Percentiles rank a stretch among this genome's conserved stretches.
These are phyloP conservation scores for Leptographium radiaticola DNA, from an alignment of 2,329 filamentous ascomycete genomes.

Conservation along the genomic window DNA sequence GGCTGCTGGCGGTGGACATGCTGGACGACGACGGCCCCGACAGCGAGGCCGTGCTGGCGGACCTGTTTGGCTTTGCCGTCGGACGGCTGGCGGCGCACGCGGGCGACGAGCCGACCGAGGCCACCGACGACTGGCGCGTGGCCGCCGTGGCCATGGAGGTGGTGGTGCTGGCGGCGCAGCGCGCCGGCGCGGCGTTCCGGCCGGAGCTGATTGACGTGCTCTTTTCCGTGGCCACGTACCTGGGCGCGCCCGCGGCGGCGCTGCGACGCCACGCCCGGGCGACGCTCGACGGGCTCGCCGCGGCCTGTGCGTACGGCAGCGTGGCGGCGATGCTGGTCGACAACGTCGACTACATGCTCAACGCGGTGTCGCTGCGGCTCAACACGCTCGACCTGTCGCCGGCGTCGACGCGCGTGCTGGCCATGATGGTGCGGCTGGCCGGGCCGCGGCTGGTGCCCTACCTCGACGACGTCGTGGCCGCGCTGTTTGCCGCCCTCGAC, in stretches of 20 bases:
- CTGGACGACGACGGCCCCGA: conserved; percentile 18
- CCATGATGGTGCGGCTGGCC: conserved; percentile 87
- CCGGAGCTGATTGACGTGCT: conserved; percentile 81
- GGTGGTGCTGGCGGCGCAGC: conserved; percentile 60
- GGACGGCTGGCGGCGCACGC: conserved; percentile 42
- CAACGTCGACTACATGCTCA: conserved; percentile 94
- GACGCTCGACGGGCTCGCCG: conserved; percentile 68
- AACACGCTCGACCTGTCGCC: conserved; percentile 89
- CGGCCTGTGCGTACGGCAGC: conserved; percentile 58
- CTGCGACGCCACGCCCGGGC: conserved; percentile 73
- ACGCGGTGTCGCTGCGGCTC: conserved; percentile 75
- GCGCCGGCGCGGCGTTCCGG: conserved; percentile 55
- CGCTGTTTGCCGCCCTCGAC: conserved; percentile 86
- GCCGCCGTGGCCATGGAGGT: conserved; percentile 72
- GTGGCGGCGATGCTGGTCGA: conserved; percentile 71
- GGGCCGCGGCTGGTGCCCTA: conserved; percentile 74
- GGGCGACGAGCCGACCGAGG: conserved; percentile 25
- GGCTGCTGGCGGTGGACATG: conserved; percentile 20
- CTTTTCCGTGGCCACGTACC: conserved; percentile 79
- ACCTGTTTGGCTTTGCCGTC: conserved; percentile 58
- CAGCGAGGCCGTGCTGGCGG: conserved; percentile 35
- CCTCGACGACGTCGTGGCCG: conserved; percentile 79
- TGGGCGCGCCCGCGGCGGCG: conserved; percentile 56
- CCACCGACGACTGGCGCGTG: conserved; percentile 52
- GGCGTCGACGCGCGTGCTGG: conserved; percentile 75